Evolutionary conservation across 1,284 basidiomycete genomes (phyloP).

Genomic region (Ustilago nuda): DNA sequence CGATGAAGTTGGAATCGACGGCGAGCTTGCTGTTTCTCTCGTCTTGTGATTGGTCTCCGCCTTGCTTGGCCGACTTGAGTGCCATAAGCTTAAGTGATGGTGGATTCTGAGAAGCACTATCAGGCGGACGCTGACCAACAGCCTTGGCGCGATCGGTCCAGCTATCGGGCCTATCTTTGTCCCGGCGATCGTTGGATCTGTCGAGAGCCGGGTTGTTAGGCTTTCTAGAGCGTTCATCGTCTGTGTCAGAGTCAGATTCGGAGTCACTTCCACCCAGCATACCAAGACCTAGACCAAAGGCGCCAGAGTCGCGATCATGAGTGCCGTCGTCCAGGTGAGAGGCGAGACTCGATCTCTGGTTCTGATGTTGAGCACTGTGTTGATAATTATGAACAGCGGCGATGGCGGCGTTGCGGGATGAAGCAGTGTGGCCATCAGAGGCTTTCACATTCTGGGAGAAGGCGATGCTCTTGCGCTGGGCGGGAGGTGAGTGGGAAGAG

Average conservation of each 20-base stretch:
- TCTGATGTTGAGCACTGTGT: background rate
- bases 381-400: slow-evolving; percentile 7
- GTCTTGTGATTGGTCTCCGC: slow-evolving; percentile 23
- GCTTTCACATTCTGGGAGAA: slow-evolving; percentile 49
- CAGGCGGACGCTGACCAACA: slow-evolving; percentile 61
- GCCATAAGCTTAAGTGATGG: slow-evolving; percentile 62
- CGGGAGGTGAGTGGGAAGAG: slow-evolving; percentile 2
- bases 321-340: slow-evolving; percentile 1
- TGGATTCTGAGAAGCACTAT: slow-evolving; percentile 63
- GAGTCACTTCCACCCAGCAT: slow-evolving; percentile 50
- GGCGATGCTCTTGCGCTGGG: slow-evolving; percentile 42
- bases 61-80: slow-evolving; percentile 54
- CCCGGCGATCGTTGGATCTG: slow-evolving; percentile 3
- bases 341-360: slow-evolving; percentile 15
- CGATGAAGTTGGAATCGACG: slow-evolving; percentile 42
- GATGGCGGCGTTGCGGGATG: slow-evolving; percentile 17
- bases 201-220: slow-evolving; percentile 10
- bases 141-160: slow-evolving; percentile 61
- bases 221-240: slow-evolving; percentile 33
- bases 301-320: slow-evolving; percentile 48
- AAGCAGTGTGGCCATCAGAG: slow-evolving; percentile 27
- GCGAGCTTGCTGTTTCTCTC: slow-evolving; percentile 32
- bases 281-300: slow-evolving; percentile 54
- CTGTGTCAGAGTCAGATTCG: slow-evolving; percentile 53
- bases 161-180: slow-evolving; percentile 39